Evolutionary conservation across 345 rosid genomes (phyloP).

Genomic region (Laguncularia racemosa): DNA sequence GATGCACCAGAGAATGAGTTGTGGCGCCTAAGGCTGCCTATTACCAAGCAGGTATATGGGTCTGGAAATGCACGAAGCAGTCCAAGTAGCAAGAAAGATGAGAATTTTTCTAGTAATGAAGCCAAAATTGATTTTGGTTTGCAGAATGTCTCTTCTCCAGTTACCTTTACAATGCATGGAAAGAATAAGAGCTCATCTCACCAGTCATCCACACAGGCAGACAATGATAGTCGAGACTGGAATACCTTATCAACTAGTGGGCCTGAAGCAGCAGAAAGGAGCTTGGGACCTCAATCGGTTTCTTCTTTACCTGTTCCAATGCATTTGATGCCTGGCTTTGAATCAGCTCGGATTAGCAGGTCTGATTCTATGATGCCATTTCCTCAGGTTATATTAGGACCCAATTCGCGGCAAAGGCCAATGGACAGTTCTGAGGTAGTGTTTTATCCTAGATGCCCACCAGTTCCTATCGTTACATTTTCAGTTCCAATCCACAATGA

Average conservation of each 20-base stretch:
- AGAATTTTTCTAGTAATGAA: conserved; percentile 23
- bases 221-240: conserved; percentile 60
- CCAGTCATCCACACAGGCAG: conserved; percentile 50
- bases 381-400: conserved; percentile 49
- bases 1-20: conserved; percentile 71
- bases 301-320: conserved; percentile 44
- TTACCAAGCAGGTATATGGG: conserved; percentile 26
- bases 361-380: conserved; percentile 55
- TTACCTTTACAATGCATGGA: conserved; percentile 32
- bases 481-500: conserved; percentile 54
- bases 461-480: conserved; percentile 68
- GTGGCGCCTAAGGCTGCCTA: conserved; percentile 31
- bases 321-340: conserved; percentile 58
- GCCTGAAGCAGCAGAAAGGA: conserved; percentile 49
- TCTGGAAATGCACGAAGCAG: conserved; percentile 32
- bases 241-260: conserved; percentile 24
- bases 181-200: conserved; percentile 62
- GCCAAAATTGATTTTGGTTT: conserved; percentile 31
- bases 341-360: conserved; percentile 51
- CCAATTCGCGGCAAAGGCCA: conserved; percentile 51
- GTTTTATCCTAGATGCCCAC: conserved; percentile 72
- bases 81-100: conserved; percentile 33
- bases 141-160: conserved; percentile 28
- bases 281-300: conserved; percentile 29
- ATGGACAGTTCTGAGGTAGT: conserved; percentile 43